Conservation (phyloP, 441 rosid genomes). For the Euphorbia celastroides region DNA sequence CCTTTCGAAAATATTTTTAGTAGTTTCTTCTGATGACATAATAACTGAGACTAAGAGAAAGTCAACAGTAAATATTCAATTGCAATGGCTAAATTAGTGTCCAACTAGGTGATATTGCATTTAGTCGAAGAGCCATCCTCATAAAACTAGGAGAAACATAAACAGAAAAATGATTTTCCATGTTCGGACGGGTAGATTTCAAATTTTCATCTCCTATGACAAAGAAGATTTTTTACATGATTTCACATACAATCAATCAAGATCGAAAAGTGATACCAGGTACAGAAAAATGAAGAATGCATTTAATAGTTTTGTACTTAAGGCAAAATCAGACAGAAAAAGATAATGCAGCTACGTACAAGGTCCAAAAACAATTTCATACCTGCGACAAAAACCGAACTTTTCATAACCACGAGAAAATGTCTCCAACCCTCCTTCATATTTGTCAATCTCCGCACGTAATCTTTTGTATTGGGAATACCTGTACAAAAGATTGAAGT, state of each 20-base stretch:
- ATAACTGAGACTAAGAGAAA: neutral
- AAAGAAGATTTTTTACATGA: neutral
- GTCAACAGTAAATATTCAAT: neutral
- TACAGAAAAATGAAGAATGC: neutral
- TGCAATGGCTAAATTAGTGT: neutral
- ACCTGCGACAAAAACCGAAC: constrained; percentile 89
- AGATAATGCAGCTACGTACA: constrained; percentile 1
- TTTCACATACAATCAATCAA: constrained; percentile 3
- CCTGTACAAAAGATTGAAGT: constrained; percentile 27
- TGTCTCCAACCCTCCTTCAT: constrained; percentile 86
- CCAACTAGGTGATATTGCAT: neutral
- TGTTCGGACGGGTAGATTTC: neutral
- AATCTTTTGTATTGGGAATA: constrained; percentile 63
- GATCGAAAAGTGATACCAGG: neutral
- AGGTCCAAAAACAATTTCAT: constrained; percentile 14
- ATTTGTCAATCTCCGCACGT: constrained; percentile 67
- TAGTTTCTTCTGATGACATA: neutral
- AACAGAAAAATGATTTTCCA: neutral
- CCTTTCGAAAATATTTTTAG: neutral
- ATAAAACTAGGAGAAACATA: neutral
- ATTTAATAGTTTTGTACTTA: neutral
- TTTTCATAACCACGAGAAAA: constrained; percentile 95
- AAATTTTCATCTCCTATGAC: neutral
- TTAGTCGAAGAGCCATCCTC: constrained; percentile 1
- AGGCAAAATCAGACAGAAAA: neutral